Percentiles rank a stretch among this genome's conserved stretches.
phyloP scores from a whole-genome alignment of 176 grass and related monocot genomes.

The Melocanna baccifera region DNA sequence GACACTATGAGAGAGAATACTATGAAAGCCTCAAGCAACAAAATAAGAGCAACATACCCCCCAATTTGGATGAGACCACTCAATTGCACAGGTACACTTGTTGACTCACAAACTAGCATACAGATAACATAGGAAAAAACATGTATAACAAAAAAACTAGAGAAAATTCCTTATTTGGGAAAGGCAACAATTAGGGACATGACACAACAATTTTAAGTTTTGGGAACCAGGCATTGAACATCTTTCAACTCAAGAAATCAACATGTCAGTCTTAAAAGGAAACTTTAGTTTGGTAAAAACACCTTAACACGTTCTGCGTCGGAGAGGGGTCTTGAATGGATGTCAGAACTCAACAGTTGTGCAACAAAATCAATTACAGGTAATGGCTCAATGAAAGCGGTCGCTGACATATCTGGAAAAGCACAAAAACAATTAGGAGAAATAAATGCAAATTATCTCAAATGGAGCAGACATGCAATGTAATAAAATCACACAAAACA shows the following conservation, averaged over 20 bases:
- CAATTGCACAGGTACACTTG: neutral
- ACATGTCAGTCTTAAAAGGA: neutral
- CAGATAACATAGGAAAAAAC: neutral
- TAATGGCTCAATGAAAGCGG: slow-evolving; percentile 82
- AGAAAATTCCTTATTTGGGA: too few species aligned
- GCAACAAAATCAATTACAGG: slow-evolving; percentile 68
- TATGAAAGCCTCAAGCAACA: neutral
- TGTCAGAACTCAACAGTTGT: slow-evolving; percentile 55
- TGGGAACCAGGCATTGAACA: neutral
- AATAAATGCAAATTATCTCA: neutral
- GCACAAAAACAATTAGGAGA: neutral
- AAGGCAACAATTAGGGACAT: neutral
- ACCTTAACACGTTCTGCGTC: slow-evolving; percentile 74
- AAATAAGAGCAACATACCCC: neutral
- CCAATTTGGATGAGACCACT: neutral
- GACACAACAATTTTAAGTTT: neutral
- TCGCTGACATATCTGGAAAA: slow-evolving; percentile 79
- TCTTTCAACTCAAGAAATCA: neutral
- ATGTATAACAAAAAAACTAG: neutral
- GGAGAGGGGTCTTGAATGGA: slow-evolving; percentile 58
- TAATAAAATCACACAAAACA: neutral
- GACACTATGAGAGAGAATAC: neutral
- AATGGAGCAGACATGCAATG: neutral
- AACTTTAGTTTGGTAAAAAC: slow-evolving; percentile 4
- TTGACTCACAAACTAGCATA: neutral